These are phyloP conservation scores for Scutellaria barbata DNA, from an alignment of 257 asterid species.

Conservation along the genomic window DNA sequence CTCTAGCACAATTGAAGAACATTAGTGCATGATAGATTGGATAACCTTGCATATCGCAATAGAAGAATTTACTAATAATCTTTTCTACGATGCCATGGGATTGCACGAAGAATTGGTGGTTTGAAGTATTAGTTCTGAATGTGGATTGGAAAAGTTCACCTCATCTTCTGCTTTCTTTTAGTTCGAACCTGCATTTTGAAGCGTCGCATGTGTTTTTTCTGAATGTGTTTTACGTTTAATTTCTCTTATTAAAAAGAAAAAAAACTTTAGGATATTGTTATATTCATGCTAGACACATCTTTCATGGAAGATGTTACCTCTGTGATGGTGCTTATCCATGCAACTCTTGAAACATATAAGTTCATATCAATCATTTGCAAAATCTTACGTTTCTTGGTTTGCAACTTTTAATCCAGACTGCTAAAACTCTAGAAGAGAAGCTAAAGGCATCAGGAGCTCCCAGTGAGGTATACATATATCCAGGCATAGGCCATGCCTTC, in stretches of 20 bases:
- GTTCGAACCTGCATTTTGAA: too few species aligned
- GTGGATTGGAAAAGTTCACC: neutral
- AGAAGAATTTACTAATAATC: neutral
- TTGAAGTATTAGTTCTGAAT: neutral
- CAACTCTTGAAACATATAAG: neutral
- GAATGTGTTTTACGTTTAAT: too few species aligned
- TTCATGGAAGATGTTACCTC: neutral
- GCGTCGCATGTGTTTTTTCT: too few species aligned
- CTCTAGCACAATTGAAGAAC: neutral
- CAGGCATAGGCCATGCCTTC: slow-evolving; percentile 82
- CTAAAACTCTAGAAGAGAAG: slow-evolving; percentile 79
- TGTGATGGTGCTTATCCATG: neutral
- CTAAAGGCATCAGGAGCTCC: slow-evolving; percentile 78
- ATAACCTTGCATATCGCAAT: neutral
- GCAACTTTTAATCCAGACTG: slow-evolving; percentile 58
- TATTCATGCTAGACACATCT: neutral
- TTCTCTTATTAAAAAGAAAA: neutral
- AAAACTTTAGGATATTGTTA: too few species aligned
- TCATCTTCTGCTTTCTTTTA: neutral
- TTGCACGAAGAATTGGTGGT: neutral
- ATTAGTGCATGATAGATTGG: neutral
- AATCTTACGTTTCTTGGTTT: neutral
- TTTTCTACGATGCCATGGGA: neutral
- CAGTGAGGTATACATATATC: slow-evolving; percentile 77
- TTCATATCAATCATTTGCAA: neutral